Conservation (phyloP, 257 asterid species). For the Nicotiana tomentosiformis region DNA sequence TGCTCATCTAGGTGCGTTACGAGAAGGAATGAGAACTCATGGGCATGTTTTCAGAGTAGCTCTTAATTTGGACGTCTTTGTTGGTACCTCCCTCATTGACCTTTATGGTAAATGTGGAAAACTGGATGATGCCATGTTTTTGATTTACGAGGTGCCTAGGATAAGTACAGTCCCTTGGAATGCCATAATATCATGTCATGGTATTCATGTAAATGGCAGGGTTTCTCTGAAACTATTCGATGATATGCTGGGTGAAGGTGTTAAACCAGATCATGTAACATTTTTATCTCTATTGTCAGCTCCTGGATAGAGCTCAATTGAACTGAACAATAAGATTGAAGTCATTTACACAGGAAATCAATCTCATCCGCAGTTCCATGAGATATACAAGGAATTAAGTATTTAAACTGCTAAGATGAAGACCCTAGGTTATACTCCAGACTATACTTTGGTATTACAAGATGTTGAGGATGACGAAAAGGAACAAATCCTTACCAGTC, state of each 20-base stretch:
- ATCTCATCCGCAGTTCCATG: conserved; percentile 51
- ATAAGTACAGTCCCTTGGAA: conserved; percentile 57
- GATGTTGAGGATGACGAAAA: conserved; percentile 91
- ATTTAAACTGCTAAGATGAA: conserved; percentile 43
- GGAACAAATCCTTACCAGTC: conserved; percentile 55
- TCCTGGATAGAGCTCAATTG: conserved; percentile 71
- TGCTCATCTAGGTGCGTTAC: conserved; percentile 72
- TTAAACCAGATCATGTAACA: conserved; percentile 69
- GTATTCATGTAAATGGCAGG: conserved; percentile 67
- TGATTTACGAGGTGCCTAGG: conserved; percentile 44
- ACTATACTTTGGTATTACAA: conserved; percentile 62
- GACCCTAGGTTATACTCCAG: conserved; percentile 65
- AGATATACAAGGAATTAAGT: conserved; percentile 51
- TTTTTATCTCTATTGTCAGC: conserved; percentile 57
- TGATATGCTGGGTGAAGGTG: conserved; percentile 51
- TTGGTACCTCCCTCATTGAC: conserved; percentile 67
- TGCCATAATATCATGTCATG: conserved; percentile 64
- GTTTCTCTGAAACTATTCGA: conserved; percentile 47
- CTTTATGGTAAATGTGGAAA: conserved; percentile 79
- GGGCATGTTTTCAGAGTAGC: conserved; percentile 45
- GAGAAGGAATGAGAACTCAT: conserved; percentile 63
- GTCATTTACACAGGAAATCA: conserved; percentile 53
- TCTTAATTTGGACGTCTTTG: conserved; percentile 49
- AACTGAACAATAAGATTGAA: conserved; percentile 38
- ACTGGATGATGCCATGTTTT: conserved; percentile 47